Evolutionary conservation across 495 filamentous ascomycete species (phyloP), one percentile per base, ranked within the genome.

Genomic region (Collariella sp.): DNA sequence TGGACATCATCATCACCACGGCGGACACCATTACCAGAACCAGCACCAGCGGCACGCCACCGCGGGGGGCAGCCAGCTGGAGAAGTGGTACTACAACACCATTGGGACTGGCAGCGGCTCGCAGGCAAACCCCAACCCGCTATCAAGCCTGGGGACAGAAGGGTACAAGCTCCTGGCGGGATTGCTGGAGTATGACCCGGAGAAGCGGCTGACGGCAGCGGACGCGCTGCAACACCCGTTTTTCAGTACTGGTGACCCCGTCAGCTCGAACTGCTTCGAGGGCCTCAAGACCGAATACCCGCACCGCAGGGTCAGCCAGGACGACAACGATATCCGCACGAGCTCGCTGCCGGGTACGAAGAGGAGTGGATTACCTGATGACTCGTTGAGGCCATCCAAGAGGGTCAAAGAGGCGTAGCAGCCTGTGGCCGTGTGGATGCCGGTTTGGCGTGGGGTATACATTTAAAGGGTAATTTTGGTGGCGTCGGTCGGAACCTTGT

Each of bases 271-370:
- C 67, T 96, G 93, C 66, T 99, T 99, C 61, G 89, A 95, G 62
- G 89, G 89, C 0, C 76, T 88, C 45, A 85, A 85, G 63, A 80
- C 79, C 54, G 86, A 93, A 64, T 99, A 99, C 70, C 93, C 94
- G 2, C 82, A 86, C 62, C 82, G 93, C 2, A 80, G 89, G 39
- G 91, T 99, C 6, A 94, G 84, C 48, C 85, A 91, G 62, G 93
- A 97, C 60, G 89, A 96, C 63, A 94, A 94, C 63, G 93, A 96
- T 70, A 95, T 96, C 49, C 77, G 87, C 4, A 87, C 85, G 0
- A 81, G 82, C n/a, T 91, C 88, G 67, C 67, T 95, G 33, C 88
- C 93, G 7, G 93, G 93, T 1, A 96, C 91, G 2, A 97, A 97
- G 71, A 77, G 91, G 43, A 90, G 86, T 56, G 93, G 88, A 2